A percentile compares a stretch with the other conserved stretches of the same genome.
These are phyloP conservation scores for Fusarium transvaalense DNA, from an alignment of 2,329 filamentous ascomycete species.

Conservation along the genomic window DNA sequence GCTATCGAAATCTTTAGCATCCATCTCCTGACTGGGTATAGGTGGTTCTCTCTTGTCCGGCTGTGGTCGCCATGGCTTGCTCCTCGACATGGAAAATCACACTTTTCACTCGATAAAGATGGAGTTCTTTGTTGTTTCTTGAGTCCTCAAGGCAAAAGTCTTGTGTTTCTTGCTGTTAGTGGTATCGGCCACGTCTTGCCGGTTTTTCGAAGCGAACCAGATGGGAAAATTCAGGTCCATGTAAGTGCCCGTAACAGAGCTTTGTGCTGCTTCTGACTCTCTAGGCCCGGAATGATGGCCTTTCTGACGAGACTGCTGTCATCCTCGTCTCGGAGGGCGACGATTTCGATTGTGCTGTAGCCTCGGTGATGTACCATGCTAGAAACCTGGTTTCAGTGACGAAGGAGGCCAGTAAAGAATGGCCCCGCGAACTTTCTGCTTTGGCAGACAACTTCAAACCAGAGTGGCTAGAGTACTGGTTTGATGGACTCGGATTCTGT, in stretches of 20 bases:
- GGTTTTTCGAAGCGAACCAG: constrained; percentile 72
- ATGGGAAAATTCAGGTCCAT: constrained; percentile 76
- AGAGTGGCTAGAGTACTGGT: constrained; percentile 87
- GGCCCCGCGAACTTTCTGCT: constrained; percentile 60
- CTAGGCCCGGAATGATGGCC: constrained; percentile 75
- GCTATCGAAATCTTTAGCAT: background rate
- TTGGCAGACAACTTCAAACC: constrained; percentile 64
- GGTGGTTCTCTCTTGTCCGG: constrained; percentile 86
- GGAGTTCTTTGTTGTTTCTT: constrained; percentile 84
- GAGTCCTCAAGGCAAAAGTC: constrained; percentile 75
- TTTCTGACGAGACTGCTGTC: constrained; percentile 65
- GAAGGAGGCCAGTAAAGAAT: constrained; percentile 59
- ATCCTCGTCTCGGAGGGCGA: constrained; percentile 79
- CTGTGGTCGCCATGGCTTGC: constrained; percentile 88
- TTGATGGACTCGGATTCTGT: constrained; percentile 93
- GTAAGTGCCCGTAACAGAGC: constrained; percentile 54
- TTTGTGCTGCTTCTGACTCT: constrained; percentile 25
- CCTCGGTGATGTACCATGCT: constrained; percentile 89
- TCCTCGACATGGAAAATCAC: constrained; percentile 81
- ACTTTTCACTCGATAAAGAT: constrained; percentile 79
- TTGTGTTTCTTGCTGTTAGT: constrained; percentile 84
- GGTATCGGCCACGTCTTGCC: constrained; percentile 78
- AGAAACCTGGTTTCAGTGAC: constrained; percentile 63
- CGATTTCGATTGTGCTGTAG: constrained; percentile 79
- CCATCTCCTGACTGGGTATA: constrained; percentile 45